Evolutionary conservation across 495 filamentous ascomycete genomes (phyloP).

Genomic region (Xanthoparmelia taractica): DNA sequence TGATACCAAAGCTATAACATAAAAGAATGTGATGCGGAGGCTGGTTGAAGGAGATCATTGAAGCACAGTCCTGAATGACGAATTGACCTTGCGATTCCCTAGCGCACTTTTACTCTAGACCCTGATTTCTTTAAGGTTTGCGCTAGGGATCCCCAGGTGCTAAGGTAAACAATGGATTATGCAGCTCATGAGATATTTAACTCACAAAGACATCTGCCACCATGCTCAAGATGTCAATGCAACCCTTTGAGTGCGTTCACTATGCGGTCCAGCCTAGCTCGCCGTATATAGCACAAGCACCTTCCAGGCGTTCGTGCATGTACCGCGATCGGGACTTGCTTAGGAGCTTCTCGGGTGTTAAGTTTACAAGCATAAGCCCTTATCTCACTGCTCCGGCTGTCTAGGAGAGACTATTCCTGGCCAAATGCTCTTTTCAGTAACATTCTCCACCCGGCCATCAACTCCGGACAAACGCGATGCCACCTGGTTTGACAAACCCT

Average conservation of each 20-base stretch:
- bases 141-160: not conserved
- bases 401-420: not conserved
- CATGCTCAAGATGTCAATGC: not conserved
- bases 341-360: not conserved
- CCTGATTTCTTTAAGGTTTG: not conserved
- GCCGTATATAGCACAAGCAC: not conserved
- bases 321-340: not conserved
- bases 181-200: too few species aligned
- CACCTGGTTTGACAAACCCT: not conserved
- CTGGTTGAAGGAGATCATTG: not conserved
- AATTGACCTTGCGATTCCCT: not conserved
- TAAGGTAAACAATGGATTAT: not conserved
- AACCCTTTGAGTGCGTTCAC: not conserved
- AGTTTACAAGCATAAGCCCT: not conserved
- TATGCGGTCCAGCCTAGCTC: not conserved
- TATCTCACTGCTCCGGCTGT: not conserved
- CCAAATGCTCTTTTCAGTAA: not conserved
- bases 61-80: not conserved
- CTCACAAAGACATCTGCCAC: not conserved
- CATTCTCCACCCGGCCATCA: not conserved
- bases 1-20: not conserved
- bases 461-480: constrained; percentile 5
- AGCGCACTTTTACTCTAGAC: too few species aligned
- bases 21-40: constrained; percentile 7
- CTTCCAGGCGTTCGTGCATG: not conserved